Evolutionary conservation across 306 rosid genomes (phyloP), one percentile per base, ranked within the genome.

Genomic region (Carpinus viminea): DNA sequence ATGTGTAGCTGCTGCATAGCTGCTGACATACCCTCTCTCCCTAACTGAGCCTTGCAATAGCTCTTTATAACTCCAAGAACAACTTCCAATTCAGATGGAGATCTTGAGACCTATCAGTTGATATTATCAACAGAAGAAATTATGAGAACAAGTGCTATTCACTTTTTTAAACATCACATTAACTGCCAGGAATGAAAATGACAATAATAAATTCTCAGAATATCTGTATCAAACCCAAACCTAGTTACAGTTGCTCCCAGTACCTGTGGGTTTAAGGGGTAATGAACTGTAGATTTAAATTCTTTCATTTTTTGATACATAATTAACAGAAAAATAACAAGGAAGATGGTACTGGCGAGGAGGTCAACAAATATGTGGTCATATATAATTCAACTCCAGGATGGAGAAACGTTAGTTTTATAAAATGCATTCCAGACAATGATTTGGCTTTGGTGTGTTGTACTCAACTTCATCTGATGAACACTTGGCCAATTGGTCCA

Each of bases 51-150:
- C 83, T 90, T 95, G 90, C 97, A 92, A 82, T 86, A 89, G 86
- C 75, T 91, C 91, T 82, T 91, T 77, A 93, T 86, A 79, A 91
- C 93, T 46, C 98, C 98, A 79, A 93, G 97, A 90, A 93, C 88
- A 69, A 90, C 84, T 90, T 95, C 98, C 89, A 92, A 80, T 74
- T 90, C 95, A 83, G 98, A 95, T 51, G 98, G 89, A 51, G 88
- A 86, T 85, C 84, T 87, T 75, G 91, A 88, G 85, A 89, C 95
- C 98, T 95, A 81, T 31, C 31, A 43, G 15, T 72, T 77, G 74
- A 72, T 61, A 79, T 50, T 77, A 76, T 73, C 66, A 73, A 62
- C 71, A 85, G 56, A 77, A 73, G 81, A 72, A 50, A 75, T 62
- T 69, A 78, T 66, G 81, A 68, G 81, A 76, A 53, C 41, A 68